Conservation (phyloP, 176 grass and related monocot genomes). For the Triticum dicoccoides region DNA sequence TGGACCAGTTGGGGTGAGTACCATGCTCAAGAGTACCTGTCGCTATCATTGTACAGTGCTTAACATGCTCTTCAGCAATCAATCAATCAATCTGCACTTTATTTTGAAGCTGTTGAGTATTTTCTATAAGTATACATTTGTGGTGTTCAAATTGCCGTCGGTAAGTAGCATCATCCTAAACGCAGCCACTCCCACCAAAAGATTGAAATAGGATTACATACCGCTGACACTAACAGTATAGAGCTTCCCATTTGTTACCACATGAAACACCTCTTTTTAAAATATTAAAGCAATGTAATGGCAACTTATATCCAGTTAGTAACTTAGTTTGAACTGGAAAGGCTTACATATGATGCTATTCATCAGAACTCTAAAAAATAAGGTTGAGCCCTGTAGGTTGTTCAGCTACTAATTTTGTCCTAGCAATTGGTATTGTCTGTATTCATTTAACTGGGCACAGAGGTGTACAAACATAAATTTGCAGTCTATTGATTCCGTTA, state of each 20-base stretch:
- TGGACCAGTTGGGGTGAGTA: slow-evolving; percentile 89
- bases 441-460: not conserved
- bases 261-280: not conserved
- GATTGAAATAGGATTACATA: not conserved
- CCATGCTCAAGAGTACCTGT: slow-evolving; percentile 4
- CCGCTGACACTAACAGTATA: not conserved
- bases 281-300: not conserved
- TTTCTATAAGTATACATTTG: not conserved
- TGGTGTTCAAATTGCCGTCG: slow-evolving; percentile 11
- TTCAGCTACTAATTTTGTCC: not conserved
- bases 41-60: slow-evolving; percentile 1
- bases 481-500: not conserved
- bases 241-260: not conserved
- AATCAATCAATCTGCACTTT: not conserved
- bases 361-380: slow-evolving; percentile 1
- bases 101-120: not conserved
- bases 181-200: not conserved
- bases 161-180: slow-evolving; percentile 5
- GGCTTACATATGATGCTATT: slow-evolving; percentile 10
- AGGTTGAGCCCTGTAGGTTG: not conserved
- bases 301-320: not conserved
- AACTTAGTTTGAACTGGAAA: slow-evolving; percentile 21
- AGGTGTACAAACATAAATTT: not conserved
- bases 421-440: slow-evolving; percentile 1
- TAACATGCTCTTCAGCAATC: slow-evolving; percentile 8